Percentiles rank a stretch among this genome's conserved stretches.
phyloP scores from a whole-genome alignment of 352 stramenopile genomes.

The Phytopythium kandeliae region DNA sequence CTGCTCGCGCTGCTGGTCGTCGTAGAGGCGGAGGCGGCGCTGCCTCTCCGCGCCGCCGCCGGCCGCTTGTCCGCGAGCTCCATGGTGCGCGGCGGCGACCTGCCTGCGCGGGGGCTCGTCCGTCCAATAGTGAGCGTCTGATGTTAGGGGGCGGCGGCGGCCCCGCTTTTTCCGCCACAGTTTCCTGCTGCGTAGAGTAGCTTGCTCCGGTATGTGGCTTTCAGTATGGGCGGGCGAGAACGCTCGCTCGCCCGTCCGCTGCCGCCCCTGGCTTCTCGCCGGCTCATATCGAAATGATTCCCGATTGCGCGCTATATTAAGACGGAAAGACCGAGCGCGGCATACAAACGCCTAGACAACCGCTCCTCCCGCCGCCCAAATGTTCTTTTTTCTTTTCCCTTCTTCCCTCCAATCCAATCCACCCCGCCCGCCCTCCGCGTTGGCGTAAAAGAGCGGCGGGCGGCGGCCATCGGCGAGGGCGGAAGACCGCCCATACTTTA shows the following conservation, averaged over 20 bases:
- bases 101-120: neutral
- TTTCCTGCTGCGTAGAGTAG: neutral
- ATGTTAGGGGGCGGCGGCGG: neutral
- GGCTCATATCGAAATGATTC: too few species aligned
- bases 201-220: too few species aligned
- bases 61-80: constrained; percentile 2
- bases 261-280: too few species aligned
- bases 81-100: neutral
- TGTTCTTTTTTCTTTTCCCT: too few species aligned
- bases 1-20: constrained; percentile 5
- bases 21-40: constrained; percentile 4
- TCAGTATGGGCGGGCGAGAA: too few species aligned
- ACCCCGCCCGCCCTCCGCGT: too few species aligned
- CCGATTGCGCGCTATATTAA: too few species aligned
- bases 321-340: too few species aligned
- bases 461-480: neutral
- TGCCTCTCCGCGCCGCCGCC: constrained; percentile 2
- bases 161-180: neutral
- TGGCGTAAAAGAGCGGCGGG: neutral
- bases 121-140: constrained; percentile 2
- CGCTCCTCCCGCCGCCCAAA: too few species aligned
- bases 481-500: neutral
- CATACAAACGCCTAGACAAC: too few species aligned
- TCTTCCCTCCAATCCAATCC: too few species aligned
- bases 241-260: too few species aligned